Evolutionary conservation across 1,284 basidiomycete species (phyloP), one percentile per base, ranked within the genome.

Genomic region (Taiwanofungus camphoratus): DNA sequence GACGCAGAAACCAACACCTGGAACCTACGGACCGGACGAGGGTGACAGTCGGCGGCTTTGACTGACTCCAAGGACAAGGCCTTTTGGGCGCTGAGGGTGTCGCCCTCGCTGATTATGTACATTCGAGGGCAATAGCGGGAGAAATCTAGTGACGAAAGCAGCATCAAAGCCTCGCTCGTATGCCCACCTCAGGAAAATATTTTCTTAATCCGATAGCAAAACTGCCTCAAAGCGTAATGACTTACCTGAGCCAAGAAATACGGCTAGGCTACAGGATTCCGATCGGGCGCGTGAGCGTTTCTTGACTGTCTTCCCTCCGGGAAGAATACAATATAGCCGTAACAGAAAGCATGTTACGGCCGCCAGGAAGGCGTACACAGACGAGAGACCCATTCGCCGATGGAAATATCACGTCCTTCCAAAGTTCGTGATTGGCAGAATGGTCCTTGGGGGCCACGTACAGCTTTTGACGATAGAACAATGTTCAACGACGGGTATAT

Each of bases 161-260:
- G 72, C 21, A 76, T 70, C 40, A 95, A 65, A 48, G 88, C 85
- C 70, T 99, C 96, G 50, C 79, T 83, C 5, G 94, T 97, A 65
- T 99, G 96, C 0, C 96, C 96, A 22, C 96, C 95, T 94, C 53
- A 20, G n/a, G n/a, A n/a, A 9, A n/a, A n/a, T n/a, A n/a, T 29
- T 9, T 29, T 12, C 11, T 20, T 22, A 9, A 36, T 9, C 11
- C 9, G 15, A 38, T 42, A 19, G 19, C 19, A 26, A 20, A n/a
- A 22, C 36, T 18, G 35, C n/a, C 13, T 23, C 19, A 26, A 5
- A 26, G 9, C 13, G 29, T 22, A 40, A 11, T 36, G 26, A 57
- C 63, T 52, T 55, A 74, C 80, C 80, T 59, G 80, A 83, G 45
- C 80, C 80, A 33, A 83, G 67, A 51, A 82, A 82, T 33, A 82